Evolutionary conservation across 306 rosid species (phyloP), one percentile per base, ranked within the genome.

Genomic region (Quercus suber): DNA sequence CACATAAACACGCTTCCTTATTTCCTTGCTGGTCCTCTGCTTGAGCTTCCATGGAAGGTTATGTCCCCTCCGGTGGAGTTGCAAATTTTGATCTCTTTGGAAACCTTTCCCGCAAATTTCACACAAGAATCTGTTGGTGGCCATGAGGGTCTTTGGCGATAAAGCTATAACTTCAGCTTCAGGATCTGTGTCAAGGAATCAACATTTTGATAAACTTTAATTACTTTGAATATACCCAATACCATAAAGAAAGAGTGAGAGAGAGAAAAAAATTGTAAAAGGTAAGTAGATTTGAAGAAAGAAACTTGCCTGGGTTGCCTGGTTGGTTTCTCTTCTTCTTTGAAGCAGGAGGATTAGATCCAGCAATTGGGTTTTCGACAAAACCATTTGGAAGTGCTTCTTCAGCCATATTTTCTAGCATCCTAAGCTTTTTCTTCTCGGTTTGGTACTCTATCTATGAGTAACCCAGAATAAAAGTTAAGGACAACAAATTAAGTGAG

Each of bases 41-140:
- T 93, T 93, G 13, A 93, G 88, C 85, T 91, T 93, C 98, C 98
- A 93, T 6, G 98, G 98, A 68, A 93, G 98, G 71, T 93, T 93
- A 55, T 93, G 98, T 27, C 98, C 98, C 1, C 98, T 79, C 63
- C 97, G 27, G 71, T 93, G 98, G 6, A 93, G 97, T 73, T 93
- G 98, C 37, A 93, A 92, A 80, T 93, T 93, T 60, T 93, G 98
- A 83, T 93, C 98, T 81, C 98, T 89, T 72, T 93, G 98, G 55
- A 91, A 93, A 6, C 96, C 96, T 57, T 93, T 93, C 63, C 98
- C 97, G 17, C 98, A 93, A 6, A 91, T 91, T 78, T 93, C 98
- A 31, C 98, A 93, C 78, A 91, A 75, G 88, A 93, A 93, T 74
- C 97, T 87, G 76, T 93, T 93, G 1, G 97, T 91, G 1, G 98